A percentile compares a stretch with the other conserved stretches of the same genome.
phyloP scores from a whole-genome alignment of 164 flowering plant species.

The Berberis thunbergii region DNA sequence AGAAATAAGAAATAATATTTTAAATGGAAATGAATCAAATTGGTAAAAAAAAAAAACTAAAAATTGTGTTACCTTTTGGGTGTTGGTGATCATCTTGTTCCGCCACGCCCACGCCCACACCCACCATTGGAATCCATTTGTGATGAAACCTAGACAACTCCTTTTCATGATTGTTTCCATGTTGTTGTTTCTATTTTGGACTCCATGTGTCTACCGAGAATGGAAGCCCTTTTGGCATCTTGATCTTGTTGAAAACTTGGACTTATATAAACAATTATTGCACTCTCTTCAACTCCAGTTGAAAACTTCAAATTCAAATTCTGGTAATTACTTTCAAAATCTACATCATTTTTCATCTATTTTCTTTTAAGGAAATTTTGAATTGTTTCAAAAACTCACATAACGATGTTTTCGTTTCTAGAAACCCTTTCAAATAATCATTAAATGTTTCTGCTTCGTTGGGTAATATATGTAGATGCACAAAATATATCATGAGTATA shows the following conservation, averaged over 20 bases:
- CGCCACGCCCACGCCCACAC: too few relatives aligned
- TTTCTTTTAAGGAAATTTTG: background rate
- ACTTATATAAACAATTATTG: background rate
- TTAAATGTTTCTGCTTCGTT: background rate
- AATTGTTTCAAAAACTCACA: background rate
- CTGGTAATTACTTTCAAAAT: background rate
- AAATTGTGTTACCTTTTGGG: too few relatives aligned
- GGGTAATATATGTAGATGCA: background rate
- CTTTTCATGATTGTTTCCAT: background rate
- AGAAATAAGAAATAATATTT: too few relatives aligned
- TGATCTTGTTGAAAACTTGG: slow-evolving; percentile 19
- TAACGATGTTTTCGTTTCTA: background rate
- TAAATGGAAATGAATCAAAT: too few relatives aligned
- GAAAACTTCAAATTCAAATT: background rate
- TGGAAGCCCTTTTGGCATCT: slow-evolving; percentile 75
- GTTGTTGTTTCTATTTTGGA: slow-evolving; percentile 1
- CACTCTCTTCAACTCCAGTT: background rate
- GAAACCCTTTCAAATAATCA: background rate
- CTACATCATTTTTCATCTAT: background rate
- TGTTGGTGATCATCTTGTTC: too few relatives aligned
- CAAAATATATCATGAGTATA: background rate
- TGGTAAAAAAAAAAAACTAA: too few relatives aligned
- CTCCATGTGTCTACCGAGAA: slow-evolving; percentile 87
- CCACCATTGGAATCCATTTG: too few relatives aligned
- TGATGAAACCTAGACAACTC: too few relatives aligned